Evolutionary conservation across 73 alveolate genomes (phyloP), one percentile per base, ranked within the genome.

Genomic region (Strombidium stylifer): DNA sequence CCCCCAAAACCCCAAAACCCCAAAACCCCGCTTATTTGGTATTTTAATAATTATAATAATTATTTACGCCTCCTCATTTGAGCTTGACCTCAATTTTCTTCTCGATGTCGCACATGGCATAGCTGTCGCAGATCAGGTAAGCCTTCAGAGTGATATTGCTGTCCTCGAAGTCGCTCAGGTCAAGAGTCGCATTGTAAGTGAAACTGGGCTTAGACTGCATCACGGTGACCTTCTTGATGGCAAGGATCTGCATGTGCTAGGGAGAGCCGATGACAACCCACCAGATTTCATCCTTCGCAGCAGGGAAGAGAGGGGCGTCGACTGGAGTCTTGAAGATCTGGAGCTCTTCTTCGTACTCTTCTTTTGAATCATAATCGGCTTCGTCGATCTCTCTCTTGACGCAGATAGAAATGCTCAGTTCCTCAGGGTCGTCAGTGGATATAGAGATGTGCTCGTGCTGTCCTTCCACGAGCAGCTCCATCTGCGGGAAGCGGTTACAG

Each of bases 281-380:
- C 97, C 98, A 91, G 23, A 70, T 53, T 66, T 91, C 98, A 47
- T 91, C 95, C 69, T 89, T 91, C 70, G 73, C 95, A 56, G 19
- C 30, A 0, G 91, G 92, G 46, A 60, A 86, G 37, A 46, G 82
- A 11, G 71, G 61, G 30, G 90, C 77, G 47, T 65, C 44, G 0
- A 86, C 92, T 20, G 80, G 69, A n/a, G 54, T 34, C 16, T 56
- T 40, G 30, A 48, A 44, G 20, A 42, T 81, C 0, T 27, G 20
- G 11, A 31, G 18, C 28, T 66, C 82, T 18, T 57, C 86, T n/a
- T n/a, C n/a, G n/a, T n/a, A n/a, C n/a, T n/a, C n/a, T n/a, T n/a
- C n/a, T n/a, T n/a, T n/a, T n/a, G n/a, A n/a, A n/a, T n/a, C n/a
- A n/a, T n/a, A n/a, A 8, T 46, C 69, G 15, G 4, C 55, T 36